phyloP scores from a whole-genome alignment of 805 yeast species.

The Saturnispora ahearnii region DNA sequence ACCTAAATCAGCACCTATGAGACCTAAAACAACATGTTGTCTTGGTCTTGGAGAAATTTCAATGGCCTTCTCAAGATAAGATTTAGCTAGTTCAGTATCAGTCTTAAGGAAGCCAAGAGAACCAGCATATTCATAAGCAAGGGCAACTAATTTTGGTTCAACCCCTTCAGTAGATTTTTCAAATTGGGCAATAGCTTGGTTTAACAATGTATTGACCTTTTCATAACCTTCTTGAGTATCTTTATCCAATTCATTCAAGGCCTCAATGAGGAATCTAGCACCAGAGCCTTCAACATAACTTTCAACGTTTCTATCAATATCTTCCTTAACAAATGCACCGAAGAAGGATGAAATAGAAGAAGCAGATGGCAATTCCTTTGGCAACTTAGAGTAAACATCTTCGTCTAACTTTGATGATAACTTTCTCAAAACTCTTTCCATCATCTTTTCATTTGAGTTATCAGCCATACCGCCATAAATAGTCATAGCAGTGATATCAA shows the following conservation, averaged over 20 bases:
- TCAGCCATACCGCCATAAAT: slow-evolving; percentile 72
- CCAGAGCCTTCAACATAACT: slow-evolving; percentile 49
- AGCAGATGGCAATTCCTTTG: slow-evolving; percentile 64
- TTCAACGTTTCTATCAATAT: slow-evolving; percentile 35
- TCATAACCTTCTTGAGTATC: slow-evolving; percentile 53
- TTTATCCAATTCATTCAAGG: slow-evolving; percentile 40
- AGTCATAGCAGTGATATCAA: slow-evolving; percentile 84
- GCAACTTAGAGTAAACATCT: slow-evolving; percentile 43
- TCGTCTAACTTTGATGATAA: slow-evolving; percentile 69
- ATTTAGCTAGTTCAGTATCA: slow-evolving; percentile 56
- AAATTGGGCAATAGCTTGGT: slow-evolving; percentile 45
- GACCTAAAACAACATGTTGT: slow-evolving; percentile 73
- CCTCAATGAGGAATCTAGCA: slow-evolving; percentile 57
- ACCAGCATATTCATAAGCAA: slow-evolving; percentile 79
- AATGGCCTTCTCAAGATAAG: slow-evolving; percentile 56
- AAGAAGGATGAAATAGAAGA: slow-evolving; percentile 80
- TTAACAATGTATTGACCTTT: slow-evolving; percentile 48
- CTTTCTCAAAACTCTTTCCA: slow-evolving; percentile 79
- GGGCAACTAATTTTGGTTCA: slow-evolving; percentile 38
- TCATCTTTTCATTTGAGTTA: slow-evolving; percentile 64
- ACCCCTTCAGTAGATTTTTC: slow-evolving; percentile 29
- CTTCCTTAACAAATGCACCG: slow-evolving; percentile 64
- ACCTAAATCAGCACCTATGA: slow-evolving; percentile 74
- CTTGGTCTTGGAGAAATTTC: slow-evolving; percentile 66
- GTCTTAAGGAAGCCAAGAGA: slow-evolving; percentile 76